Evolutionary conservation across 768 basidiomycete species (phyloP).

Genomic region (Termitomyces sp.): DNA sequence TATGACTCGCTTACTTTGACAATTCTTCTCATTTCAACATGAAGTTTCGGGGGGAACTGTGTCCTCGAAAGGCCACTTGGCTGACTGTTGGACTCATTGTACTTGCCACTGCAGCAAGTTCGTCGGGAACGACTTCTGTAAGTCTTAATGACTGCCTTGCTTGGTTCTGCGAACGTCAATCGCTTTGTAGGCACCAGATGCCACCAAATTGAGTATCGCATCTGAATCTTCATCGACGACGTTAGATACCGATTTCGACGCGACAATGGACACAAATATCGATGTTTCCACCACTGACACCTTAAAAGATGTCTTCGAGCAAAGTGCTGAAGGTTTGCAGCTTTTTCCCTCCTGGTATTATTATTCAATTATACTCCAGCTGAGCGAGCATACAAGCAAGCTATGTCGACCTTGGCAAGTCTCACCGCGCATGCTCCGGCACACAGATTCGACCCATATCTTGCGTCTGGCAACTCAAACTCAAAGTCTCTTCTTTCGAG

Average conservation of each 20-base stretch:
- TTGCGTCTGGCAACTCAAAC: slow-evolving; percentile 33
- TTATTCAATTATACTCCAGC: slow-evolving; percentile 33
- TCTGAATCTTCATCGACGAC: slow-evolving; percentile 3
- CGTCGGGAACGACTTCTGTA: slow-evolving; percentile 24
- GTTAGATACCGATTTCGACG: not conserved
- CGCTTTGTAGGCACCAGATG: slow-evolving; percentile 1
- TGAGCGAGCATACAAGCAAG: slow-evolving; percentile 70
- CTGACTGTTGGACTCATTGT: slow-evolving; percentile 55
- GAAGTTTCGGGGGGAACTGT: slow-evolving; percentile 24
- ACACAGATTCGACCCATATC: slow-evolving; percentile 48
- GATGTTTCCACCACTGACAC: not conserved
- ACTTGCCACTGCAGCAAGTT: slow-evolving; percentile 36
- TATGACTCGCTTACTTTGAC: slow-evolving; percentile 6
- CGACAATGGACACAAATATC: not conserved
- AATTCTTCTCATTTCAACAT: slow-evolving; percentile 5
- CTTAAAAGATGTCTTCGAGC: slow-evolving; percentile 32
- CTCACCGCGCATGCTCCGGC: slow-evolving; percentile 56
- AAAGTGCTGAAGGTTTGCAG: slow-evolving; percentile 45
- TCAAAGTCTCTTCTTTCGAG: slow-evolving; percentile 55
- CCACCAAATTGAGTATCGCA: not conserved
- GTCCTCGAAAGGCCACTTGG: slow-evolving; percentile 47
- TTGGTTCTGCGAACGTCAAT: slow-evolving; percentile 4
- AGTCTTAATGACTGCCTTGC: slow-evolving; percentile 3
- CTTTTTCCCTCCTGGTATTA: not conserved
- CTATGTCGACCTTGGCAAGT: slow-evolving; percentile 58